These are phyloP conservation scores for Pythium chondricola DNA, from an alignment of 352 stramenopile genomes.

Conservation along the genomic window DNA sequence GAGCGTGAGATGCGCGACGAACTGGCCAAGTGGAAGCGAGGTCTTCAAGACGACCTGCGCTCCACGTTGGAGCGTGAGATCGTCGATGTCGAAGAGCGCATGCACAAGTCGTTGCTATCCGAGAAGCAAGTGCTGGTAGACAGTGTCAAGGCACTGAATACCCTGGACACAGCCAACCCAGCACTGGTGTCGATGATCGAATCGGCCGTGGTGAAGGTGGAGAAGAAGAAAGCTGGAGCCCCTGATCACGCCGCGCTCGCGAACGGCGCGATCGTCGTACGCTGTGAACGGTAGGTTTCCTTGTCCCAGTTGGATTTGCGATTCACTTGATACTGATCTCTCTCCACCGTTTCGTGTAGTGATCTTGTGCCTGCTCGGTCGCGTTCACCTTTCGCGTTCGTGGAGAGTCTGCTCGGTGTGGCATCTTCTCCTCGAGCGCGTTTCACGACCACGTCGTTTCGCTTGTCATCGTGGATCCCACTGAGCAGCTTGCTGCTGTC, in stretches of 20 bases:
- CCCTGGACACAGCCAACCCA: constrained; percentile 48
- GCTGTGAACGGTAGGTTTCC: constrained; percentile 37
- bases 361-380: constrained; percentile 39
- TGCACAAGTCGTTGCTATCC: constrained; percentile 48
- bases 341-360: constrained; percentile 24
- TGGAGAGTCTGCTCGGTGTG: constrained; percentile 29
- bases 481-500: constrained; percentile 14
- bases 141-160: constrained; percentile 40
- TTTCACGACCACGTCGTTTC: constrained; percentile 56
- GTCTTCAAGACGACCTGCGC: constrained; percentile 28
- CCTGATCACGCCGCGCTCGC: constrained; percentile 62
- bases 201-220: constrained; percentile 21
- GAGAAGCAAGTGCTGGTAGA: constrained; percentile 52
- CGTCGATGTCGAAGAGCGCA: constrained; percentile 45
- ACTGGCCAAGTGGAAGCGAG: constrained; percentile 23
- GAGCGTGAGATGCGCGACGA: constrained; percentile 22
- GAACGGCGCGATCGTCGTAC: constrained; percentile 58
- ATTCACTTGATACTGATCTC: background rate
- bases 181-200: constrained; percentile 55
- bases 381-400: constrained; percentile 24
- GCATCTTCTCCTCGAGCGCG: constrained; percentile 9
- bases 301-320: background rate
- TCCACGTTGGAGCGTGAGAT: constrained; percentile 43
- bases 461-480: constrained; percentile 33
- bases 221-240: constrained; percentile 42